Evolutionary conservation across 345 rosid genomes (phyloP).

Genomic region (Tarenaya hassleriana): DNA sequence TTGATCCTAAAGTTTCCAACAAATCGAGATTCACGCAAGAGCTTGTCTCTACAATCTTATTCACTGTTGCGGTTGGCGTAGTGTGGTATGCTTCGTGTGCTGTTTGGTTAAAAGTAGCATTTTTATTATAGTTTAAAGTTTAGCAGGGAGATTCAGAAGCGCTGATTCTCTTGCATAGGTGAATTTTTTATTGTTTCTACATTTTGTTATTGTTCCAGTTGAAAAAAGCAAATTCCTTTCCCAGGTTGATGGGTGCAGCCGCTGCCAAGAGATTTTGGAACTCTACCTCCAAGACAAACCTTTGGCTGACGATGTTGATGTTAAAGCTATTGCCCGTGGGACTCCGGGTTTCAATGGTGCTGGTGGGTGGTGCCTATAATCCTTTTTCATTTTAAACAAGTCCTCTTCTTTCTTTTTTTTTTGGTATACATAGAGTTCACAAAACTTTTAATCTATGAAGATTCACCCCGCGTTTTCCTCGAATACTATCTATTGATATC

Average conservation of each 20-base stretch:
- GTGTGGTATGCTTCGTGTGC: slow-evolving; percentile 55
- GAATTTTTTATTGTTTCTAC: slow-evolving; percentile 18
- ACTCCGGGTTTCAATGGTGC: slow-evolving; percentile 99
- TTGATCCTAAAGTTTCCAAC: slow-evolving; percentile 75
- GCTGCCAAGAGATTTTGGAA: slow-evolving; percentile 96
- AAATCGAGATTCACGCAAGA: slow-evolving; percentile 84
- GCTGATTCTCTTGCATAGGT: slow-evolving; percentile 1
- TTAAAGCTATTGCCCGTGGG: slow-evolving; percentile 91
- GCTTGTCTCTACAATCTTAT: slow-evolving; percentile 81
- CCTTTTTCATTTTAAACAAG: background rate
- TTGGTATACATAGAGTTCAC: background rate
- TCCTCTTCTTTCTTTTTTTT: slow-evolving; percentile 5
- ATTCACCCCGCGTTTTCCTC: slow-evolving; percentile 1
- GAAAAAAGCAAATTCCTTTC: slow-evolving; percentile 16
- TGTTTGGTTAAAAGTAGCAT: slow-evolving; percentile 1
- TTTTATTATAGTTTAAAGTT: slow-evolving; percentile 1
- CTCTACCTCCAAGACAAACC: slow-evolving; percentile 94
- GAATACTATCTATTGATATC: slow-evolving; percentile 13
- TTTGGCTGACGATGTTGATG: slow-evolving; percentile 76
- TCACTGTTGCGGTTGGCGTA: slow-evolving; percentile 79
- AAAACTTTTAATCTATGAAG: slow-evolving; percentile 1
- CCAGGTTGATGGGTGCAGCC: slow-evolving; percentile 94
- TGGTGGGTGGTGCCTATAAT: slow-evolving; percentile 41
- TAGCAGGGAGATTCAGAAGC: background rate
- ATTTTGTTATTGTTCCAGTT: slow-evolving; percentile 20